Percentiles rank a stretch among this genome's conserved stretches.
Evolutionary conservation across 768 basidiomycete genomes (phyloP).

Genomic region (Lactarius hatsudake): DNA sequence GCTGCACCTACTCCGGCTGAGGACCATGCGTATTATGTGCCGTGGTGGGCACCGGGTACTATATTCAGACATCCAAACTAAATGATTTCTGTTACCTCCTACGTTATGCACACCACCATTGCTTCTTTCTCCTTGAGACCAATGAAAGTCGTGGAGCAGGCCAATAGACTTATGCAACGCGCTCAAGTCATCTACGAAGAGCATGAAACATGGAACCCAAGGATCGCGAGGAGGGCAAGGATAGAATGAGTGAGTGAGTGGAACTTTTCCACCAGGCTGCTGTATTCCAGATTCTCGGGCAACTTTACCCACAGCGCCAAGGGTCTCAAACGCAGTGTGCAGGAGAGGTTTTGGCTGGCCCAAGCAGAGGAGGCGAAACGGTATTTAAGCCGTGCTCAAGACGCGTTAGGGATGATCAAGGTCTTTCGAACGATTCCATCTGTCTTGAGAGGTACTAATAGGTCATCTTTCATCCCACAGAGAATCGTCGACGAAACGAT

Average conservation of each 20-base stretch:
- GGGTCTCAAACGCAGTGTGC: background rate
- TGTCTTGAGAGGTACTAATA: background rate
- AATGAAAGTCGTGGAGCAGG: background rate
- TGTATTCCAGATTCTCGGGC: background rate
- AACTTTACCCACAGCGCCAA: background rate
- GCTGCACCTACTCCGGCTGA: background rate
- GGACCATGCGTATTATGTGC: background rate
- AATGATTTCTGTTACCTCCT: background rate
- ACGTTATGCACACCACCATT: background rate
- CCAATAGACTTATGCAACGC: background rate
- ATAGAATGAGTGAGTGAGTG: background rate
- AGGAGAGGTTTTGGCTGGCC: background rate
- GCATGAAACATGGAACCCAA: background rate
- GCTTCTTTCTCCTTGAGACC: background rate
- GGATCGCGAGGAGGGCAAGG: background rate
- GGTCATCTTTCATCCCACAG: background rate
- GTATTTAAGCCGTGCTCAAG: background rate
- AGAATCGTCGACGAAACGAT: background rate
- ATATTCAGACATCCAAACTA: background rate
- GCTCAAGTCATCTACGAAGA: background rate
- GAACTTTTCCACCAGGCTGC: background rate
- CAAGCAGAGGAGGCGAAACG: background rate
- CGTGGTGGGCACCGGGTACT: background rate
- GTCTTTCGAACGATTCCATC: background rate
- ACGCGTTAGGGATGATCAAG: conserved; percentile 1